These are phyloP conservation scores for Aspergillus quadrilineatus DNA, from an alignment of 2,329 filamentous ascomycete species.

Conservation along the genomic window DNA sequence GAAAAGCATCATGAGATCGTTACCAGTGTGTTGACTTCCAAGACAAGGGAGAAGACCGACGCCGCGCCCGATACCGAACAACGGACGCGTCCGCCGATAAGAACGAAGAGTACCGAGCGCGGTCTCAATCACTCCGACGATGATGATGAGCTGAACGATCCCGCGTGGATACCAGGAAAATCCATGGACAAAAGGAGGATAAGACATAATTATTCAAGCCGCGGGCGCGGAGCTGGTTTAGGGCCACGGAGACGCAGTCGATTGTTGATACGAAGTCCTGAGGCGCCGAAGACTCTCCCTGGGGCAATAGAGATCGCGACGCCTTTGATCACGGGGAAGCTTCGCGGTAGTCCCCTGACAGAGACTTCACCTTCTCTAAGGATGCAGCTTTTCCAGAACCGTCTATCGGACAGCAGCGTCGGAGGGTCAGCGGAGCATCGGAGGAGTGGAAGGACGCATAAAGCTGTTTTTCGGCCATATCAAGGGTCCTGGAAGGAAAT, in stretches of 20 bases:
- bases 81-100: conserved; percentile 6
- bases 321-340: conserved; percentile 41
- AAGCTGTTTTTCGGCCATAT: conserved; percentile 28
- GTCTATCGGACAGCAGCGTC: conserved; percentile 2
- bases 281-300: conserved; percentile 35
- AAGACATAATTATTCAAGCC: conserved; percentile 39
- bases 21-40: conserved; percentile 28
- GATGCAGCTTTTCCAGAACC: conserved; percentile 22
- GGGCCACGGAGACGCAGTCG: conserved; percentile 27
- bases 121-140: conserved; percentile 35
- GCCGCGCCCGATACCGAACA: conserved; percentile 2
- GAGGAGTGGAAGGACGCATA: conserved; percentile 26
- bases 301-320: conserved; percentile 45
- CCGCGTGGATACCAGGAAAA: conserved; percentile 41
- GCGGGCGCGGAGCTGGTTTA: conserved; percentile 25
- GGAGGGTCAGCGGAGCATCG: conserved; percentile 7
- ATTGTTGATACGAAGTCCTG: conserved; percentile 37
- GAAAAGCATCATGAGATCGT: conserved; percentile 41
- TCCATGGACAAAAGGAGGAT: conserved; percentile 31
- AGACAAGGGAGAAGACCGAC: conserved; percentile 17
- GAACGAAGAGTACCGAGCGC: conserved; percentile 4
- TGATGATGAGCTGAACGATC: conserved; percentile 37
- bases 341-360: conserved; percentile 21
- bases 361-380: conserved; percentile 18
- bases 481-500: conserved; percentile 37